Percentiles rank a stretch among this genome's conserved stretches.
These are phyloP conservation scores for Paragyromitra xinjiangensis DNA, from an alignment of 495 filamentous ascomycete species.

Conservation along the genomic window DNA sequence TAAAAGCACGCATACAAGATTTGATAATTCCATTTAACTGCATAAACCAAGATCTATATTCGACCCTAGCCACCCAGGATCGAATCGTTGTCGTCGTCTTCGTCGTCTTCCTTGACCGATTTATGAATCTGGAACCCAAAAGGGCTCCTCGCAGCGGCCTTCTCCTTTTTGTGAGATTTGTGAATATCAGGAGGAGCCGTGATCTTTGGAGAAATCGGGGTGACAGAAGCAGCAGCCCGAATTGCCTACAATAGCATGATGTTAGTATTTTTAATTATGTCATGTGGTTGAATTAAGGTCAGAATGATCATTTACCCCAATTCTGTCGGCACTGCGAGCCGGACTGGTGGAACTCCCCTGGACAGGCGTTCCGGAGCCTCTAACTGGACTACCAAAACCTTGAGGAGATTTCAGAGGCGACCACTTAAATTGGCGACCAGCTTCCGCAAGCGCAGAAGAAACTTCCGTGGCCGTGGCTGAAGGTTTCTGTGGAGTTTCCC, in stretches of 20 bases:
- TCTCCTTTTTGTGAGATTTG: not conserved
- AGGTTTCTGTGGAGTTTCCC: not conserved
- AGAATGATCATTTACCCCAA: not conserved
- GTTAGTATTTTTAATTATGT: not conserved
- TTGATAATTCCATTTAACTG: not conserved
- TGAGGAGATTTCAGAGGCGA: not conserved
- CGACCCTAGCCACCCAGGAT: not conserved
- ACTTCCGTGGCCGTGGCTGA: not conserved
- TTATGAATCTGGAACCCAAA: too few species aligned
- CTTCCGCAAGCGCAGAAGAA: not conserved
- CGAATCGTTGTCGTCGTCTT: not conserved
- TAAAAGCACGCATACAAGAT: conserved; percentile 7
- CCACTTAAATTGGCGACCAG: not conserved
- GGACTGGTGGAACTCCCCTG: not conserved
- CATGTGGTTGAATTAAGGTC: not conserved
- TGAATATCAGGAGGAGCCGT: not conserved
- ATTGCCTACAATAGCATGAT: not conserved
- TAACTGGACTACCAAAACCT: not conserved
- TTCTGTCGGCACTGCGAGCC: not conserved
- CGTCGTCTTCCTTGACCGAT: not conserved
- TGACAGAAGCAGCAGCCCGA: not conserved
- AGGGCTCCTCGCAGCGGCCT: not conserved
- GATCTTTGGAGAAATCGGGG: not conserved
- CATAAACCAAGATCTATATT: not conserved
- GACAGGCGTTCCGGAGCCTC: not conserved